These are phyloP conservation scores for Paraphoma chrysanthemicola DNA, from an alignment of 2,329 filamentous ascomycete genomes.

Conservation along the genomic window DNA sequence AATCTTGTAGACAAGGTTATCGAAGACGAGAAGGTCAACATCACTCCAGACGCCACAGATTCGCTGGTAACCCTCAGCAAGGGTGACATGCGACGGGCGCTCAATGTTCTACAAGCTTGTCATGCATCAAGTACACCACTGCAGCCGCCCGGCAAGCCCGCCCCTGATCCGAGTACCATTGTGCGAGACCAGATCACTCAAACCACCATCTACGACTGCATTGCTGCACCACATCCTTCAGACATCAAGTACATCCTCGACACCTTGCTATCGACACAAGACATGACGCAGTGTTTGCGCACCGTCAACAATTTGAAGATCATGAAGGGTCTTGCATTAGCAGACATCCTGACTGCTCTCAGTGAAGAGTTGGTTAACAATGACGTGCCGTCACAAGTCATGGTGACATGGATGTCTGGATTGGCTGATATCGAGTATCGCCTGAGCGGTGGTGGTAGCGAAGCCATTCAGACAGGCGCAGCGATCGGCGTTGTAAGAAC, in stretches of 20 bases:
- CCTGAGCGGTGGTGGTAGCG: conserved; percentile 84
- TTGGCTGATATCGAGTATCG: conserved; percentile 93
- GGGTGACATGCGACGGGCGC: conserved; percentile 91
- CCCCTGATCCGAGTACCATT: conserved; percentile 63
- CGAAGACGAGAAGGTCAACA: conserved; percentile 83
- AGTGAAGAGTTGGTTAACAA: conserved; percentile 82
- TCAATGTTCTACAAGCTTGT: conserved; percentile 96
- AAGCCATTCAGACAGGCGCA: conserved; percentile 89
- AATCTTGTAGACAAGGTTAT: conserved; percentile 88
- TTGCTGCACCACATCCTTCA: conserved; percentile 89
- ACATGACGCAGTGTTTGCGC: conserved; percentile 87
- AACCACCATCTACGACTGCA: conserved; percentile 94
- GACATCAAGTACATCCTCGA: conserved; percentile 85
- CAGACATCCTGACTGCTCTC: conserved; percentile 89
- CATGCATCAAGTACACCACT: conserved; percentile 83
- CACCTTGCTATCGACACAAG: conserved; percentile 81
- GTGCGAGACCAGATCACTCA: conserved; percentile 87
- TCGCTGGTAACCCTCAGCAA: conserved; percentile 87
- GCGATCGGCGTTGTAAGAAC: conserved; percentile 87
- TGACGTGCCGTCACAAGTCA: conserved; percentile 84
- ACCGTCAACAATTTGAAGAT: conserved; percentile 89
- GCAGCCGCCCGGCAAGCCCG: conserved; percentile 56
- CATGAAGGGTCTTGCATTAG: conserved; percentile 84
- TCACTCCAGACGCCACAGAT: conserved; percentile 79
- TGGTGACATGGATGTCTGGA: conserved; percentile 90